Percentiles rank a stretch among this genome's conserved stretches.
phyloP scores from a whole-genome alignment of 2,329 filamentous ascomycete species.

The Ceratocystis harringtonii region DNA sequence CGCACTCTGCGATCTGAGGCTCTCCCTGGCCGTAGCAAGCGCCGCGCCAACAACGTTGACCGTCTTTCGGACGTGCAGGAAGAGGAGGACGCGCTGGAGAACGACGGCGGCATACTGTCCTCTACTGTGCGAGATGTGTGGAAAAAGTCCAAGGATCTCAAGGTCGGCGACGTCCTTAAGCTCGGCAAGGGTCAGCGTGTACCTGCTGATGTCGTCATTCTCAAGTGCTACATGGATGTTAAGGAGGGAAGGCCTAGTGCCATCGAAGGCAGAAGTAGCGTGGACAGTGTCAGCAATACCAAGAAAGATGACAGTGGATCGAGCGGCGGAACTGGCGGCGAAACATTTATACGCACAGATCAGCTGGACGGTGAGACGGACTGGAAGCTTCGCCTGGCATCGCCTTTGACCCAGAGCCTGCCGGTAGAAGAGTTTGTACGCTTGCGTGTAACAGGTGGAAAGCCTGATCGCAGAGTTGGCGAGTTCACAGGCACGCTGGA shows the following conservation, averaged over 20 bases:
- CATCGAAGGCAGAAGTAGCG: conserved; percentile 22
- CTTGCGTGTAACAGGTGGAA: conserved; percentile 62
- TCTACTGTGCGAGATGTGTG: conserved; percentile 48
- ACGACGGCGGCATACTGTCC: conserved; percentile 30
- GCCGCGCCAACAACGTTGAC: conserved; percentile 20
- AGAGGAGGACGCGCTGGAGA: conserved; percentile 44
- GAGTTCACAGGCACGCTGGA: conserved; percentile 87
- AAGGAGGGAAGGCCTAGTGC: conserved; percentile 14
- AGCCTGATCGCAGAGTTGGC: conserved; percentile 87
- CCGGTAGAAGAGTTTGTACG: conserved; percentile 55
- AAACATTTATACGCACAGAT: conserved; percentile 94
- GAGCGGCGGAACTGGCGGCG: conserved; percentile 43
- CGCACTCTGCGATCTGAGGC: conserved; percentile 32
- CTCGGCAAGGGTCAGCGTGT: conserved; percentile 83
- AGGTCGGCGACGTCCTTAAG: conserved; percentile 90
- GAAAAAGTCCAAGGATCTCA: conserved; percentile 75
- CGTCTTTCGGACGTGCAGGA: conserved; percentile 51
- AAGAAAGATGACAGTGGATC: conserved; percentile 22
- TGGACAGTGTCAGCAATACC: conserved; percentile 19
- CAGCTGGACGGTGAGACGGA: conserved; percentile 96
- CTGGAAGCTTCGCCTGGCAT: conserved; percentile 88
- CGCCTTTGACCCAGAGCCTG: conserved; percentile 69
- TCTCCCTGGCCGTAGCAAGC: conserved; percentile 17
- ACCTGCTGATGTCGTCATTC: conserved; percentile 82
- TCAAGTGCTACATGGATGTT: conserved; percentile 55